A percentile compares a stretch with the other conserved stretches of the same genome.
Evolutionary conservation across 2,329 filamentous ascomycete species (phyloP).

Genomic region (Colletotrichum cordylinicola): DNA sequence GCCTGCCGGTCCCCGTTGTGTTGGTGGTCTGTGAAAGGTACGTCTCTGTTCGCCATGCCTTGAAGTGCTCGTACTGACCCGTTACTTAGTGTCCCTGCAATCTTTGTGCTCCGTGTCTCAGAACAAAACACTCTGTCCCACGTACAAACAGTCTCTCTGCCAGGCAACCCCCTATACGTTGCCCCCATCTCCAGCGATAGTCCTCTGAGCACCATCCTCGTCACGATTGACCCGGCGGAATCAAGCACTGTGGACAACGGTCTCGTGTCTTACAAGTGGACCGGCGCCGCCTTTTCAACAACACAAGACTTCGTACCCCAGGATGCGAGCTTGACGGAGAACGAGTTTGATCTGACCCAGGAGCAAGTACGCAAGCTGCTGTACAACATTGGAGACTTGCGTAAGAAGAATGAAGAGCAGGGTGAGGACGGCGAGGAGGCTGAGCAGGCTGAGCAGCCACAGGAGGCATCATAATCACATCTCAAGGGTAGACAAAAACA

Average conservation of each 20-base stretch:
- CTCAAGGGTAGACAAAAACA: background rate
- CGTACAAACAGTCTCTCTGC: constrained; percentile 56
- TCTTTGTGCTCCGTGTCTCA: constrained; percentile 69
- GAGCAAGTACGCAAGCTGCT: constrained; percentile 47
- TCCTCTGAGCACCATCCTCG: constrained; percentile 37
- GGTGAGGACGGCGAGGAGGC: constrained; percentile 31
- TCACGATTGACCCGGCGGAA: constrained; percentile 44
- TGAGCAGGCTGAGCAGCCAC: background rate
- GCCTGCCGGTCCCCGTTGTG: constrained; percentile 27
- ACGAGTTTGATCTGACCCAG: constrained; percentile 38
- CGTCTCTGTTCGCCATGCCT: constrained; percentile 30
- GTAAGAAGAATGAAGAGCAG: constrained; percentile 43
- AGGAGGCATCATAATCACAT: background rate
- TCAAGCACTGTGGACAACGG: constrained; percentile 20
- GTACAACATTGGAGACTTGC: constrained; percentile 52
- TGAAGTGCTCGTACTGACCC: constrained; percentile 23
- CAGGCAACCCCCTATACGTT: constrained; percentile 70
- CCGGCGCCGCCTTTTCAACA: constrained; percentile 18
- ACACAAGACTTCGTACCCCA: constrained; percentile 8
- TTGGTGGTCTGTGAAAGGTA: constrained; percentile 51
- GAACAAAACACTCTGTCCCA: constrained; percentile 54
- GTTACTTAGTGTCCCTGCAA: constrained; percentile 55
- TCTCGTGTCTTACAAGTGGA: constrained; percentile 27
- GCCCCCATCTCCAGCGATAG: constrained; percentile 30
- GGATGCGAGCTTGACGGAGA: constrained; percentile 4